Base-by-base conservation (phyloP, 1,284 basidiomycete genomes). In the Sporisorium scitamineum region DNA sequence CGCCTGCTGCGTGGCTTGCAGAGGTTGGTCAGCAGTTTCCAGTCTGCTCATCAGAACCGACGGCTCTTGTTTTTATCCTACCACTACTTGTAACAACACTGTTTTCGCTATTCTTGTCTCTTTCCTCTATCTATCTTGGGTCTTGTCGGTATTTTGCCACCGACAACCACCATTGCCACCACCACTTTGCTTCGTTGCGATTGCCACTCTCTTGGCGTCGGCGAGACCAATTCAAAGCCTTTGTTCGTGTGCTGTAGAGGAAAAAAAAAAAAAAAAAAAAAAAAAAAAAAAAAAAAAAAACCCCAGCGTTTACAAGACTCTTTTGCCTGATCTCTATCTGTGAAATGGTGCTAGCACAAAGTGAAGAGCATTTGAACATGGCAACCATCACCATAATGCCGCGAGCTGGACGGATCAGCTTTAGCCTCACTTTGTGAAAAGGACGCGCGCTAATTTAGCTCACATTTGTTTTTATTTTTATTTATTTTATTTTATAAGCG, bases 51-150 rank as follows among this genome's bases (percentile, higher is more conserved):
- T 29, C 27, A 65, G 42, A 32, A 50, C 29, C 58, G 27, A 58
- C 51, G 34, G 45, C 45, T n/a, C 7, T 32, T 29, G 18, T 50
- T 31, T 47, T 50, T 50, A 50, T 50, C 27, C 9, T 64, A 22
- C 45, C 44, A 50, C 26, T 39, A 34, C 45, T 27, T 66, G 63
- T 66, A 66, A 66, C 63, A 66, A 59, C 56, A 64, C 34, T 32
- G 29, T 41, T 47, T n/a, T 47, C 37, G 54, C 41, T 64, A 64
- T 65, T 52, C 51, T 51, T 24, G 47, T 58, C 44, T 60, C 13
- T 31, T 37, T 34, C 41, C 29, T 48, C 20, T 39, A n/a, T 47
- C 16, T 47, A 48, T 7, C 37, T 31, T 41, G 51, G 8, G 45
- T 54, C 13, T 58, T 64, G 48, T 53, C 26, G 54, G 55, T 53